These are phyloP conservation scores for Darksidea phi DNA, from an alignment of 495 filamentous ascomycete species.

Conservation along the genomic window DNA sequence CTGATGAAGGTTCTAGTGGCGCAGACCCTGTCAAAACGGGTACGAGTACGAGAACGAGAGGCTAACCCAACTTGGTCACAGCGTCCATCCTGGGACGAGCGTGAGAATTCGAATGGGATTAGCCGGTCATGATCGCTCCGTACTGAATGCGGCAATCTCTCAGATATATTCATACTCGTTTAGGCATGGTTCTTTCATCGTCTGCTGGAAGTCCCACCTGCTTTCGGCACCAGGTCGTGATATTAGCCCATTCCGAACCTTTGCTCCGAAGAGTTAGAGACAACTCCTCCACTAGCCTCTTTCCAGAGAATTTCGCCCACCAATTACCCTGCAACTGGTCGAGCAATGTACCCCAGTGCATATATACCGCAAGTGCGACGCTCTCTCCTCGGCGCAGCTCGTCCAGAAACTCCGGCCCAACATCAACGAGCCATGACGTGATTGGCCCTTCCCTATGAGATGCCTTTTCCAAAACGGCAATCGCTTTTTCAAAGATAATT, in stretches of 20 bases:
- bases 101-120: no score
- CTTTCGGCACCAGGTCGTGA: background rate
- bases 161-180: no score
- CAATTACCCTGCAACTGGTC: background rate
- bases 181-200: background rate
- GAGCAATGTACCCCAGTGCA: conserved; percentile 6
- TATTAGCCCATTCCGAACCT: background rate
- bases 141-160: no score
- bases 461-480: background rate
- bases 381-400: background rate
- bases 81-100: background rate
- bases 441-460: background rate
- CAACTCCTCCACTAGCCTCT: conserved; percentile 1
- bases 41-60: conserved; percentile 19
- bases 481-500: background rate
- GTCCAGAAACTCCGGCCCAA: conserved; percentile 2
- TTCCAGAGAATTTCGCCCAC: conserved; percentile 8
- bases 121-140: no score
- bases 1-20: background rate
- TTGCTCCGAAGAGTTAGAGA: background rate
- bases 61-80: background rate
- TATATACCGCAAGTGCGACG: conserved; percentile 1
- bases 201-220: background rate
- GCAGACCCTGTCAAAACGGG: background rate
- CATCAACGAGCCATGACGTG: background rate